A percentile compares a stretch with the other conserved stretches of the same genome.
Evolutionary conservation across 805 yeast genomes (phyloP).

Genomic region (Candida silvicultrix): DNA sequence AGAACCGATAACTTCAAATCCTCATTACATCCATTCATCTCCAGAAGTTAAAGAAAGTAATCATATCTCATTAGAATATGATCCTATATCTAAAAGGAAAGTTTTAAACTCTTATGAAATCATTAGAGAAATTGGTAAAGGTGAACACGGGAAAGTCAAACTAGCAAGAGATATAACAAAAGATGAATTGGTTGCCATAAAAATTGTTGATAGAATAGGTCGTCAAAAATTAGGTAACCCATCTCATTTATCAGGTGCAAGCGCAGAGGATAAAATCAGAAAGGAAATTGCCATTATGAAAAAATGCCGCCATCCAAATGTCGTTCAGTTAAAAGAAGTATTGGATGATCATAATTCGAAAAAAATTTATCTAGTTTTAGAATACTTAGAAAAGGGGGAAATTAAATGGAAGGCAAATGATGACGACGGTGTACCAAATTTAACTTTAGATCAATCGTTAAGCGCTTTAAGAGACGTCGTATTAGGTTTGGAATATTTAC

Average conservation of each 20-base stretch:
- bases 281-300: constrained; percentile 92
- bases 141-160: constrained; percentile 99
- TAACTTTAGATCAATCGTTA: constrained; percentile 62
- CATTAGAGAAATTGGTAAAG: constrained; percentile 79
- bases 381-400: constrained; percentile 87
- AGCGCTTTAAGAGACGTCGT: constrained; percentile 77
- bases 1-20: constrained; percentile 17
- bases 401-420: constrained; percentile 64
- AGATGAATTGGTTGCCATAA: constrained; percentile 78
- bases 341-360: constrained; percentile 78
- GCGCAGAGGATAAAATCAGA: constrained; percentile 68
- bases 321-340: constrained; percentile 82
- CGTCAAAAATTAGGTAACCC: constrained; percentile 43
- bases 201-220: constrained; percentile 76
- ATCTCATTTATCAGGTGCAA: constrained; percentile 34
- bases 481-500: constrained; percentile 84
- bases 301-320: constrained; percentile 86
- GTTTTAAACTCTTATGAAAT: constrained; percentile 88
- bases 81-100: constrained; percentile 78
- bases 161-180: constrained; percentile 70
- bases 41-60: constrained; percentile 74
- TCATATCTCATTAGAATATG: constrained; percentile 75
- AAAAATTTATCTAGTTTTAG: constrained; percentile 85
- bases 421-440: constrained; percentile 49
- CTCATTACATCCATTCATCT: constrained; percentile 21